phyloP scores from a whole-genome alignment of 495 filamentous ascomycete genomes.

The Friedmanniomyces simplex region DNA sequence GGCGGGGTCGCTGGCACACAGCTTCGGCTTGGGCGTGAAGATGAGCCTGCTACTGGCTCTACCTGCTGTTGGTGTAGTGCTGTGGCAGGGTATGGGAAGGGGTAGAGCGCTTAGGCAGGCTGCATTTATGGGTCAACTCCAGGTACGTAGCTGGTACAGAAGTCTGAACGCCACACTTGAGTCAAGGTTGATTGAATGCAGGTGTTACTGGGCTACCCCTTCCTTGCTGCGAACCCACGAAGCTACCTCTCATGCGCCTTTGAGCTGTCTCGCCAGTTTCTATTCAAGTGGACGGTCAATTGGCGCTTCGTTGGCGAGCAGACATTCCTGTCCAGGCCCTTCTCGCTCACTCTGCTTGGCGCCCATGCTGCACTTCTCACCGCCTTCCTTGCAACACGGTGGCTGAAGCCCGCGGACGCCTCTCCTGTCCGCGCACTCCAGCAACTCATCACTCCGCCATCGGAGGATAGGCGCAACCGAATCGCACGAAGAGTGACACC shows the following conservation, averaged over 20 bases:
- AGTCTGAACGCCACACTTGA: background rate
- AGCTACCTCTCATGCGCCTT: conserved; percentile 77
- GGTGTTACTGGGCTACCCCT: conserved; percentile 62
- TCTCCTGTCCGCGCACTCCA: conserved; percentile 41
- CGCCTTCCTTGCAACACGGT: conserved; percentile 47
- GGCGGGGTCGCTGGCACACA: conserved; percentile 60
- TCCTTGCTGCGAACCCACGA: conserved; percentile 52
- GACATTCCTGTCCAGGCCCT: conserved; percentile 62
- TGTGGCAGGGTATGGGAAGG: conserved; percentile 60
- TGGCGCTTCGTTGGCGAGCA: conserved; percentile 88
- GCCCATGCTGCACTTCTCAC: conserved; percentile 57
- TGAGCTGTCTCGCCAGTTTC: conserved; percentile 76
- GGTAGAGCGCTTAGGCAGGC: conserved; percentile 53
- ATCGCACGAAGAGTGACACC: conserved; percentile 54
- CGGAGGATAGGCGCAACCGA: conserved; percentile 6
- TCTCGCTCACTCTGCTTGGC: conserved; percentile 56
- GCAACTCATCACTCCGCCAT: conserved; percentile 44
- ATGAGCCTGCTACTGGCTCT: conserved; percentile 80
- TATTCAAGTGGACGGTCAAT: conserved; percentile 98
- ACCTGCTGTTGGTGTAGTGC: conserved; percentile 64
- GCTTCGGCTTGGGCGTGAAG: conserved; percentile 74
- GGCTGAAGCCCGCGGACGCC: conserved; percentile 44
- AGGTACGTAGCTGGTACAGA: conserved; percentile 39
- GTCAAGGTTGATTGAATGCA: conserved; percentile 21
- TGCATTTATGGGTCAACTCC: conserved; percentile 59